Evolutionary conservation across 2,329 filamentous ascomycete species (phyloP), one percentile per base, ranked within the genome.

Genomic region (Neoarthrinium moseri): DNA sequence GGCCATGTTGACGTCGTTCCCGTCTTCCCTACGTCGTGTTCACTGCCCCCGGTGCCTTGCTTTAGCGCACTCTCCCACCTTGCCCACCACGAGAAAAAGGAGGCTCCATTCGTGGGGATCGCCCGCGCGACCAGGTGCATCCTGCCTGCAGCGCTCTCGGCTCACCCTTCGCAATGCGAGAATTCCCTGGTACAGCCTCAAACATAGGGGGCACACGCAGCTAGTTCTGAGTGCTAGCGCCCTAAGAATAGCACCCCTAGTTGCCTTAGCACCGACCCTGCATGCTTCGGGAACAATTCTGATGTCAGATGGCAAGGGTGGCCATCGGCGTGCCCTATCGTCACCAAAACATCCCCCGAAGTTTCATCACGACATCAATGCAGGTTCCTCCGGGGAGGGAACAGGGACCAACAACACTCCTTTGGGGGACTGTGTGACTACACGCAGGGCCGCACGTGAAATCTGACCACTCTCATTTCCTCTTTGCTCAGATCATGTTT

Each of bases 291-390:
- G 43, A 42, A 34, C 46, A 49, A 46, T 44, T 53, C 51, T 56
- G 47, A 52, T 55, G 51, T 56, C 51, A 54, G 54, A 52, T 34
- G 43, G 43, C 51, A 55, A 44, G 52, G 54, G 39, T 45, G 13
- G n/a, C n/a, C n/a, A n/a, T n/a, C n/a, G n/a, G n/a, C n/a, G n/a
- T n/a, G n/a, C n/a, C n/a, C 8, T 29, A 29, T n/a, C n/a, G 8
- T 8, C 26, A 29, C n/a, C n/a, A n/a, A n/a, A n/a, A 29, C n/a
- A n/a, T 29, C 26, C 13, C 23, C 26, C 15, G 23, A 39, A 24
- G 10, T 18, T 7, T 22, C 36, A 39, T 39, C 36, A 22, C 36
- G 22, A 39, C 33, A 12, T 35, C 10, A 15, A 23, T n/a, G 36
- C 21, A 18, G 17, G n/a, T 15, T 26, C 26, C 13, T n/a, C 36